Evolutionary conservation across 257 asterid species (phyloP).

Genomic region (Gentiana straminea): DNA sequence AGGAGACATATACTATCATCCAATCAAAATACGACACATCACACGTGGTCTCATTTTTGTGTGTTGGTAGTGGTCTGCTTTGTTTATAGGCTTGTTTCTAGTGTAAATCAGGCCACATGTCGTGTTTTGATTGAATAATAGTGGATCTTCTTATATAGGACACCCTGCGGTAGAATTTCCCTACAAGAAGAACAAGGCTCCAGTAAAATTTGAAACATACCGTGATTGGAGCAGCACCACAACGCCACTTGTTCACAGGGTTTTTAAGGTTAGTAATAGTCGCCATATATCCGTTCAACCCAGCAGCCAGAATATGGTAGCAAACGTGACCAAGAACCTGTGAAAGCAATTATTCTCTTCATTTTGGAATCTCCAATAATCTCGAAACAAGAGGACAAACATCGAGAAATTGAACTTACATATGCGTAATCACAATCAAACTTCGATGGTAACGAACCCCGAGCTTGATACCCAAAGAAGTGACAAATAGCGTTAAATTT

Average conservation of each 20-base stretch:
- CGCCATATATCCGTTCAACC: slow-evolving; percentile 91
- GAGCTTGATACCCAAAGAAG: slow-evolving; percentile 18
- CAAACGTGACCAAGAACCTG: slow-evolving; percentile 91
- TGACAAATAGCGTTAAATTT: slow-evolving; percentile 13
- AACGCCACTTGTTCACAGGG: slow-evolving; percentile 85
- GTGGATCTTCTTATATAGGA: too few relatives aligned
- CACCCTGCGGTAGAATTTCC: too few relatives aligned
- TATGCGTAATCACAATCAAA: slow-evolving; percentile 14
- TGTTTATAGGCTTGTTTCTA: too few relatives aligned
- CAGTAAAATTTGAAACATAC: slow-evolving; percentile 28
- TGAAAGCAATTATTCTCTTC: slow-evolving; percentile 4
- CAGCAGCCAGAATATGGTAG: slow-evolving; percentile 80
- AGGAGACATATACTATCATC: too few relatives aligned
- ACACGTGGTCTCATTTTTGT: too few relatives aligned
- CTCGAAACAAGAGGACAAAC: background rate
- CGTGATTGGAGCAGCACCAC: slow-evolving; percentile 96
- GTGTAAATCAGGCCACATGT: too few relatives aligned
- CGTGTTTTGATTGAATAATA: too few relatives aligned
- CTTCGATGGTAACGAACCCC: slow-evolving; percentile 14
- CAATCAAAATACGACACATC: too few relatives aligned
- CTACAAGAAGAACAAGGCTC: background rate
- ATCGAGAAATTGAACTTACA: background rate
- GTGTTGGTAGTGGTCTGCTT: too few relatives aligned
- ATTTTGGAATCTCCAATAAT: background rate
- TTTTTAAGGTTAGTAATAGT: slow-evolving; percentile 77